phyloP scores from a whole-genome alignment of 2,329 filamentous ascomycete species.

The Calycina herbarum region DNA sequence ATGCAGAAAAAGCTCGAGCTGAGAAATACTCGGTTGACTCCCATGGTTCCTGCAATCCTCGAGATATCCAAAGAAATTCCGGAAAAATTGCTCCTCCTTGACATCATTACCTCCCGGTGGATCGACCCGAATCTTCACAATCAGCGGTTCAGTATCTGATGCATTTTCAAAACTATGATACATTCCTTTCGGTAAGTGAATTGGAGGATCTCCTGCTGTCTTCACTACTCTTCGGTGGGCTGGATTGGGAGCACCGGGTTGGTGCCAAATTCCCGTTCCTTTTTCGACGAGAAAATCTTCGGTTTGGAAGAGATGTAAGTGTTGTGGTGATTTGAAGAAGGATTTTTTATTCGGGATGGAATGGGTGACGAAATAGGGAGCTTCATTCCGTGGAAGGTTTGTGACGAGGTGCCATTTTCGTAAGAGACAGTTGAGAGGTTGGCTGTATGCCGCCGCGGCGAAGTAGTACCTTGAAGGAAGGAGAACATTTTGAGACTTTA shows the following conservation, averaged over 20 bases:
- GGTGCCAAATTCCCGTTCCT: constrained; percentile 17
- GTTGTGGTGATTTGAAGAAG: constrained; percentile 15
- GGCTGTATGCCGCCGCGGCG: constrained; percentile 14
- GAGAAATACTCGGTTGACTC: constrained; percentile 17
- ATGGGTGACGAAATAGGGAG: constrained; percentile 16
- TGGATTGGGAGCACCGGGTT: constrained; percentile 15
- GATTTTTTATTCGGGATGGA: constrained; percentile 14
- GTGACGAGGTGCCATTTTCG: constrained; percentile 16
- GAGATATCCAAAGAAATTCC: constrained; percentile 24
- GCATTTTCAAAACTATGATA: constrained; percentile 23
- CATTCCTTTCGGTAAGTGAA: not conserved
- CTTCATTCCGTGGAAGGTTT: constrained; percentile 15
- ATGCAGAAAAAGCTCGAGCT: constrained; percentile 18
- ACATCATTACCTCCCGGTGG: not conserved
- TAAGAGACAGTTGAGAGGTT: constrained; percentile 14
- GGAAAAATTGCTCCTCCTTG: constrained; percentile 19
- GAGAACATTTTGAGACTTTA: not conserved
- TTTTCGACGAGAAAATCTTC: constrained; percentile 16
- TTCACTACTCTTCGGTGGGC: constrained; percentile 5
- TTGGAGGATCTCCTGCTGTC: constrained; percentile 6
- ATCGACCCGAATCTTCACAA: constrained; percentile 16
- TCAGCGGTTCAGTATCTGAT: constrained; percentile 15
- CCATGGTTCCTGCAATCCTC: constrained; percentile 21
- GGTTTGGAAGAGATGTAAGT: constrained; percentile 18
- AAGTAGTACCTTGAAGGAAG: not conserved